Evolutionary conservation across 352 stramenopile species (phyloP), one percentile per base, ranked within the genome.

Genomic region (Phytophthora meadii): DNA sequence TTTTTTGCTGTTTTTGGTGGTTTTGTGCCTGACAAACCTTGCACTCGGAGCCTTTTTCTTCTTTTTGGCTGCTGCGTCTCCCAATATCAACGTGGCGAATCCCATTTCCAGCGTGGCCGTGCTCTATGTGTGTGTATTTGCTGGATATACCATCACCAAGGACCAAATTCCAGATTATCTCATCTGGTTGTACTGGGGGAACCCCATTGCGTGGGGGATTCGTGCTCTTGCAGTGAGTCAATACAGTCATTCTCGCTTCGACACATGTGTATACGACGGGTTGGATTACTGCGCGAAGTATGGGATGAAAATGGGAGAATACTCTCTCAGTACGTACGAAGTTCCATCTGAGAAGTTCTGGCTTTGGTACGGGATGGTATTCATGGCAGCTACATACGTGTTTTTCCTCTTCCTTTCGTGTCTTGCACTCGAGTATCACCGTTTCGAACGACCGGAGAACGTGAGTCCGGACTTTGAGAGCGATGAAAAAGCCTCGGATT

Each of bases 161-260:
- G 36, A 56, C 52, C 41, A 72, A 5, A 76, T 87, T 2, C 70
- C 73, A 30, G 36, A 64, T 22, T 64, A 58, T 4, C 56, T 71
- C 0, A 62, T 67, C 4, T 84, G 73, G 70, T 2, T 86, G 4
- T 87, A 87, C 44, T 85, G 61, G 59, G 40, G 70, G 7, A 86
- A 84, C 37, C 80, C 80, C 1, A 53, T 78, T 2, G 37, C 65
- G 19, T 87, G 76, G 70, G 32, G n/a, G 3, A n/a, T 79, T 17
- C 70, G 76, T 0, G 53, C 61, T 5, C 7, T 55, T 15, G 44
- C 17, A 17, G 25, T 64, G n/a, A 61, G n/a, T 34, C 54, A 61
- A 37, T 61, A 61, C 42, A 52, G 2, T 1, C 12, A 37, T 7
- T 34, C 37, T 2, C 36, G 28, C 15, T 64, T 64, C 36, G 42